These are phyloP conservation scores for Allantophomopsis cytisporea DNA, from an alignment of 2,329 filamentous ascomycete species.

Conservation along the genomic window DNA sequence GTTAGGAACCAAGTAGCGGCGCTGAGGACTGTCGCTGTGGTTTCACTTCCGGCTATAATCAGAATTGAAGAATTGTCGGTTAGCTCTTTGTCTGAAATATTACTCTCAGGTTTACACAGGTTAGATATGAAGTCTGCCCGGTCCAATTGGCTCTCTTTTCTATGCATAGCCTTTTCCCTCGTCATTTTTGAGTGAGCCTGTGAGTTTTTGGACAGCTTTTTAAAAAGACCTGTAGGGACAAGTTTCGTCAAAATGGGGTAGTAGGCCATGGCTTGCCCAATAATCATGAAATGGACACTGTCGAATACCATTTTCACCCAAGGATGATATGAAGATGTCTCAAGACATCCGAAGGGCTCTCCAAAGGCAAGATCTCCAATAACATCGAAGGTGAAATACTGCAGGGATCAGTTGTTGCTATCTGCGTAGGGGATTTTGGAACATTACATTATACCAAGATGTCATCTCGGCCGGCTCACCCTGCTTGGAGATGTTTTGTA, in stretches of 20 bases:
- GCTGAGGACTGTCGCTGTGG: constrained; percentile 24
- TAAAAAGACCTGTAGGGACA: neutral
- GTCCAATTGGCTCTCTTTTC: neutral
- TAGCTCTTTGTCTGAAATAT: constrained; percentile 5
- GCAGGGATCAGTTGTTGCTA: constrained; percentile 17
- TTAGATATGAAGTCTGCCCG: neutral
- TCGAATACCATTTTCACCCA: constrained; percentile 12
- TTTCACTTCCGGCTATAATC: constrained; percentile 23
- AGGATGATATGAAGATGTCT: constrained; percentile 11
- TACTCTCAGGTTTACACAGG: neutral
- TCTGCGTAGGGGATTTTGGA: constrained; percentile 4
- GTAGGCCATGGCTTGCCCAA: neutral
- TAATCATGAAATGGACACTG: neutral
- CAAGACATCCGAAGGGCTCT: constrained; percentile 22
- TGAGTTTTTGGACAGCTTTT: neutral
- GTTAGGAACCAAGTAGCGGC: constrained; percentile 7
- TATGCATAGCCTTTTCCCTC: neutral
- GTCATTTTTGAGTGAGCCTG: neutral
- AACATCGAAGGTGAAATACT: constrained; percentile 21
- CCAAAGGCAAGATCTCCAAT: constrained; percentile 30
- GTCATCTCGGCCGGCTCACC: neutral
- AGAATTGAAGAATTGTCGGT: constrained; percentile 7
- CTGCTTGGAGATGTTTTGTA: neutral
- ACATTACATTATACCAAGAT: constrained; percentile 7
- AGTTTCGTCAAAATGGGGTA: neutral